Base-by-base conservation (phyloP, 202 grass and related monocot genomes). In the Alloteropsis angusta region DNA sequence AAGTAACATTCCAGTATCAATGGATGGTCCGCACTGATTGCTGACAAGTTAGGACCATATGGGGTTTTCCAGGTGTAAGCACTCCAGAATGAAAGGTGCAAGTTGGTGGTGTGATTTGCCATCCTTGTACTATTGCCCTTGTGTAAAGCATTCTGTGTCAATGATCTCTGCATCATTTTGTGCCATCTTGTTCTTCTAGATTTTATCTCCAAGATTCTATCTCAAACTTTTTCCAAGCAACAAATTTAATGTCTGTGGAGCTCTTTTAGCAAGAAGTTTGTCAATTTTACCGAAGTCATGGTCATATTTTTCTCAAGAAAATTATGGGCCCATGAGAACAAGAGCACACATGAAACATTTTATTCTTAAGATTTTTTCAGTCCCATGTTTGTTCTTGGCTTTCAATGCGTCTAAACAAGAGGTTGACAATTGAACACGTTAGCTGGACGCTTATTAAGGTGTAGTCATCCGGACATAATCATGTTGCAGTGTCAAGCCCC, bases 391-490 rank as follows among this genome's bases (percentile, higher is more conserved):
- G 19, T 55, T 85, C 47, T 46, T 85, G 7, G n/a, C 48, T 73
- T 73, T 65, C 25, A 73, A 65, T 79, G 75, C 47, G 19, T 46
- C 9, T 62, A 53, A 56, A 65, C 55, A 19, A 71, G 55, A 70
- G 76, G 76, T 71, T 81, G 65, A 88, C 47, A 71, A 60, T 66
- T 65, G 77, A 72, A 81, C 77, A 85, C 65, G 82, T 56, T 50
- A 63, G 36, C 59, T 84, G 54, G 54, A 76, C 47, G 61, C 68
- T 55, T 17, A 36, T 55, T 17, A 36, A 50, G 46, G 46, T 56
- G 75, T 44, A 48, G 54, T 76, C 26, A 71, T 80, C 32, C 32
- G 72, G 81, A 42, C 55, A 57, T 19, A 44, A 71, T 58, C 22
- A 76, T 49, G n/a, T n/a, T n/a, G 16, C 48, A 78, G 19, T 25